Evolutionary conservation across 2,329 filamentous ascomycete species (phyloP).

Genomic region (Penicillium sp.): DNA sequence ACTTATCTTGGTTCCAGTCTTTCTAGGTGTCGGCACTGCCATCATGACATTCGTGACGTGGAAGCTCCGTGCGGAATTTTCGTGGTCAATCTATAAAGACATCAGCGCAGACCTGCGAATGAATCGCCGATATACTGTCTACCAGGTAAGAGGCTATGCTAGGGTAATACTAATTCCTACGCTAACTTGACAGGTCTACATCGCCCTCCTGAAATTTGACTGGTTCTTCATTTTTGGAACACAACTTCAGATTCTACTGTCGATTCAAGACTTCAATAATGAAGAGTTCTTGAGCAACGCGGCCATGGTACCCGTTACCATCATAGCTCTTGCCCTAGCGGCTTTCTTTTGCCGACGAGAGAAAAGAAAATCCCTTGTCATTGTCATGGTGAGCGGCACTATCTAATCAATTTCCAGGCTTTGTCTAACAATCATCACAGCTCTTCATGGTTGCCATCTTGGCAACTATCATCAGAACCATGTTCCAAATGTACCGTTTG

Average conservation of each 20-base stretch:
- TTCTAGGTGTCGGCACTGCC: slow-evolving; percentile 16
- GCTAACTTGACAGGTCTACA: slow-evolving; percentile 19
- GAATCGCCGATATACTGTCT: slow-evolving; percentile 23
- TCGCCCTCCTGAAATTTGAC: slow-evolving; percentile 24
- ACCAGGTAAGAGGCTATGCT: slow-evolving; percentile 15
- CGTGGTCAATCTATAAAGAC: slow-evolving; percentile 26
- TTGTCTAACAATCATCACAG: slow-evolving; percentile 10
- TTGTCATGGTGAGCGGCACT: slow-evolving; percentile 14
- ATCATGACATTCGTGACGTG: slow-evolving; percentile 22
- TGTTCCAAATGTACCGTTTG: slow-evolving; percentile 9
- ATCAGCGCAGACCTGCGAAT: slow-evolving; percentile 26
- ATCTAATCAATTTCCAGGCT: background rate
- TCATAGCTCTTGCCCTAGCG: slow-evolving; percentile 13
- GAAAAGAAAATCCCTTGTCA: slow-evolving; percentile 20
- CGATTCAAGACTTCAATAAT: slow-evolving; percentile 8
- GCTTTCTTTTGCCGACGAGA: slow-evolving; percentile 23
- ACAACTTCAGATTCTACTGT: slow-evolving; percentile 23
- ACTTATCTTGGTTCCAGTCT: slow-evolving; percentile 20
- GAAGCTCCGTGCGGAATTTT: slow-evolving; percentile 23
- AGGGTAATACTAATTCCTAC: background rate
- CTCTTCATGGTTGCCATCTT: slow-evolving; percentile 16
- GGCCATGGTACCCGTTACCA: slow-evolving; percentile 19
- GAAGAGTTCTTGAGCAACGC: slow-evolving; percentile 20
- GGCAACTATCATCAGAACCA: slow-evolving; percentile 11
- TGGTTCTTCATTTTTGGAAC: slow-evolving; percentile 27